Evolutionary conservation across 306 rosid genomes (phyloP), one percentile per base, ranked within the genome.

Genomic region (Fragaria iinumae): DNA sequence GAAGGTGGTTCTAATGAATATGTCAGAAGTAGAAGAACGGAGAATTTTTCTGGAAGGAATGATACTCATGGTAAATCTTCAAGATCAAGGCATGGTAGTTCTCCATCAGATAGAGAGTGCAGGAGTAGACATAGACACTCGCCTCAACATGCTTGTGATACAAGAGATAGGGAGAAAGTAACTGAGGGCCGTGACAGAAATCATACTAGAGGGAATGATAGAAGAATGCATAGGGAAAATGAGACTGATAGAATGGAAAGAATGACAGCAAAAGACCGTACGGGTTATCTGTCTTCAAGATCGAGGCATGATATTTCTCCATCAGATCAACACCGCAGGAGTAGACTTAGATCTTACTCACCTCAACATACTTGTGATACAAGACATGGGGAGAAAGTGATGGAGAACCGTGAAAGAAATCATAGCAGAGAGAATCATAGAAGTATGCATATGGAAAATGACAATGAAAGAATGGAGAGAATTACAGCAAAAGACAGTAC

Each of bases 1-100:
- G 92, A 87, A 70, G 84, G 79, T 70, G 91, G 79, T 39, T 80
- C 83, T 2, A 92, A 87, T 27, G 80, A 83, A 78, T 93, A 85
- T 6, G 39, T 20, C 8, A 80, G 62, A 67, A 69, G 38, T 45
- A 90, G 85, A 43, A 77, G 88, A 68, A 91, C 82, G 79, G 93
- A 85, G 76, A 86, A 80, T 83, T 62, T 80, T 67, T 73, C 63
- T 1, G 82, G 81, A 52, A 72, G 86, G 66, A 88, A 79, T 72
- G 83, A 73, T 76, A 74, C 49, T 55, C 82, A 79, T 11, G 81
- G 80, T 53, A 83, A 84, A 77, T 80, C 86, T 73, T 89, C 90
- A 48, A 86, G 88, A 80, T 86, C 96, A 47, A 86, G 76, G 76
- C 88, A 79, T 13, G 88, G 86, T 74, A 60, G 65, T 34, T 80